Percentiles rank a stretch among this genome's conserved stretches.
These are phyloP conservation scores for Ensete ventricosum DNA, from an alignment of 176 grass and related monocot genomes.

Conservation along the genomic window DNA sequence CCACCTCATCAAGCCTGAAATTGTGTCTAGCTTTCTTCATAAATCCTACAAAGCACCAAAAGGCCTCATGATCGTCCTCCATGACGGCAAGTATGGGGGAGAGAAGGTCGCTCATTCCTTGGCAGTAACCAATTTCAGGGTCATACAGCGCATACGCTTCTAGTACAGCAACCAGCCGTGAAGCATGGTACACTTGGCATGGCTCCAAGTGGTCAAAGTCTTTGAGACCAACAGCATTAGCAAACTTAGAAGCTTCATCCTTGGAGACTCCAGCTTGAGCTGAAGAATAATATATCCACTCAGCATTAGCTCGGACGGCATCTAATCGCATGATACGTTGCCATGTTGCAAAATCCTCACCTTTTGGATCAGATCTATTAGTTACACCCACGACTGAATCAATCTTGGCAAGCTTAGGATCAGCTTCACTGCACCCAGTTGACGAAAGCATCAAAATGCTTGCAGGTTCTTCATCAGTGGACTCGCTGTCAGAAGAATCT, in stretches of 20 bases:
- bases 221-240: constrained; percentile 57
- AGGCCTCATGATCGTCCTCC: constrained; percentile 69
- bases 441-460: constrained; percentile 29
- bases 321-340: constrained; percentile 87
- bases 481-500: constrained; percentile 25
- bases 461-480: constrained; percentile 42
- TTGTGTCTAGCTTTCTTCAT: constrained; percentile 97
- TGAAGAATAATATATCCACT: constrained; percentile 64
- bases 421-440: constrained; percentile 30
- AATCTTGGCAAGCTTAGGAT: constrained; percentile 33
- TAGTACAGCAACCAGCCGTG: constrained; percentile 68
- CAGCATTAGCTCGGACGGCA: constrained; percentile 76
- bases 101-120: constrained; percentile 97
- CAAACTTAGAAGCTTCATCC: constrained; percentile 62
- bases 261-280: constrained; percentile 46
- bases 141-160: constrained; percentile 86
- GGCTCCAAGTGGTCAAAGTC: constrained; percentile 91
- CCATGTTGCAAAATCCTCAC: constrained; percentile 85
- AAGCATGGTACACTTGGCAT: constrained; percentile 59
- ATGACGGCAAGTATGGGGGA: constrained; percentile 65
- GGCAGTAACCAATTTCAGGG: constrained; percentile 90
- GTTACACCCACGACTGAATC: constrained; percentile 5
- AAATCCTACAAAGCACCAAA: constrained; percentile 88
- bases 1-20: constrained; percentile 92
- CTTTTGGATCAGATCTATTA: constrained; percentile 15